Conservation (phyloP, 1,284 basidiomycete genomes). For the Heterobasidion irregulare region DNA sequence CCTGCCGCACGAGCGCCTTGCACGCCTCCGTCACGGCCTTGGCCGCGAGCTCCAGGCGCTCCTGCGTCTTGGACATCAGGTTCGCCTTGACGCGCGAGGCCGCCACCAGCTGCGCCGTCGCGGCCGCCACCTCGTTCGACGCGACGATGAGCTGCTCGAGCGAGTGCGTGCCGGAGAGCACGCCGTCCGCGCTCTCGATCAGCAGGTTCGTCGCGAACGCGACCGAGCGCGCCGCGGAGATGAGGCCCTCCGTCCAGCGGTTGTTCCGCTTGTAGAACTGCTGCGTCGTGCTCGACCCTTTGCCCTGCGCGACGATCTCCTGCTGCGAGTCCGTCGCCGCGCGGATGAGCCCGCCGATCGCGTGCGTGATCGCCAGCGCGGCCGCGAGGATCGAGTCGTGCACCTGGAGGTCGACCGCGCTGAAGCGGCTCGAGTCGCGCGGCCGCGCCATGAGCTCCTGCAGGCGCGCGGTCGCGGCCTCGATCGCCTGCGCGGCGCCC, state of each 20-base stretch:
- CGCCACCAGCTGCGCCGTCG: conserved; percentile 97
- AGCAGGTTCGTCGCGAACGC: conserved; percentile 96
- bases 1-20: conserved; percentile 92
- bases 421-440: conserved; percentile 77
- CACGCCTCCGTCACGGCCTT: conserved; percentile 99
- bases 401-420: conserved; percentile 89
- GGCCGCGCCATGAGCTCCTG: conserved; percentile 89
- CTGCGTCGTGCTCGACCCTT: conserved; percentile 83
- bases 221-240: conserved; percentile 96
- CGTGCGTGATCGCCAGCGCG: conserved; percentile 90
- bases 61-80: conserved; percentile 97
- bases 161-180: conserved; percentile 92
- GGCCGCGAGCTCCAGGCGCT: conserved; percentile 90
- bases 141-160: conserved; percentile 98
- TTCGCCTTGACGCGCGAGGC: conserved; percentile 98
- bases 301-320: conserved; percentile 95
- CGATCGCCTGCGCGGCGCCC: conserved; percentile 89
- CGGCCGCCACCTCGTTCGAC: conserved; percentile 95
- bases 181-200: conserved; percentile 97
- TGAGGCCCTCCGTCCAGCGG: conserved; percentile 98
- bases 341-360: conserved; percentile 91
- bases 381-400: conserved; percentile 96
- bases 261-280: conserved; percentile 99
- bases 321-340: conserved; percentile 97
- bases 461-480: conserved; percentile 84